Conservation (phyloP, 2,329 filamentous ascomycete species). For the Tricladium varicosporioides region DNA sequence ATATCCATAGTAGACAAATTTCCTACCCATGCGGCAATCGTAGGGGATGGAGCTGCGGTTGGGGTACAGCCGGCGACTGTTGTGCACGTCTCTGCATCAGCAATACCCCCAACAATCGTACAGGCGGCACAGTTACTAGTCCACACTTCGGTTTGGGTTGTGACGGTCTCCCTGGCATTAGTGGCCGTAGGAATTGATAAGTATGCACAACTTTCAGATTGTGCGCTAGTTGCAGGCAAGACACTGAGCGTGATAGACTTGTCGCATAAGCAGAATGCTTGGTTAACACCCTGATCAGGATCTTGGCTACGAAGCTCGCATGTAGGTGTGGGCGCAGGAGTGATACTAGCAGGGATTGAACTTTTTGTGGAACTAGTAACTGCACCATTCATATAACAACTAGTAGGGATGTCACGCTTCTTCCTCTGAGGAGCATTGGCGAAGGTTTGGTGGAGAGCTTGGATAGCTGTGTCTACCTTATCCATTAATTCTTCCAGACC, state of each 20-base stretch:
- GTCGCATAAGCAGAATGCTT: not conserved
- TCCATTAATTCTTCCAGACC: slow-evolving; percentile 1
- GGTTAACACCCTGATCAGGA: not conserved
- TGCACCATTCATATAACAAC: not conserved
- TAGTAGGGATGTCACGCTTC: not conserved
- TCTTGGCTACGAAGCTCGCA: not conserved
- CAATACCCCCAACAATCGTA: not conserved
- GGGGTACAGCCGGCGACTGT: not conserved
- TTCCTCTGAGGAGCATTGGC: slow-evolving; percentile 4
- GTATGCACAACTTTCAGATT: too few relatives aligned
- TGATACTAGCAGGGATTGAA: not conserved
- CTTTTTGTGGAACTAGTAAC: not conserved
- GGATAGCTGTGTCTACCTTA: slow-evolving; percentile 1
- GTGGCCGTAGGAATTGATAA: too few relatives aligned
- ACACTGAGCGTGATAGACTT: too few relatives aligned
- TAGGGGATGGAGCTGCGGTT: not conserved
- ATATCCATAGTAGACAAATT: not conserved
- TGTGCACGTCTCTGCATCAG: not conserved
- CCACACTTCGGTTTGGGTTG: not conserved
- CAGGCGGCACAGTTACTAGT: not conserved
- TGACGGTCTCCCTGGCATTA: too few relatives aligned
- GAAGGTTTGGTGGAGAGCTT: slow-evolving; percentile 3
- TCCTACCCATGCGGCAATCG: not conserved
- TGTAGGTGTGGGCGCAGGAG: not conserved
- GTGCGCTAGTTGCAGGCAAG: too few relatives aligned